These are phyloP conservation scores for Vachellia collinsii DNA, from an alignment of 306 rosid genomes.

Conservation along the genomic window DNA sequence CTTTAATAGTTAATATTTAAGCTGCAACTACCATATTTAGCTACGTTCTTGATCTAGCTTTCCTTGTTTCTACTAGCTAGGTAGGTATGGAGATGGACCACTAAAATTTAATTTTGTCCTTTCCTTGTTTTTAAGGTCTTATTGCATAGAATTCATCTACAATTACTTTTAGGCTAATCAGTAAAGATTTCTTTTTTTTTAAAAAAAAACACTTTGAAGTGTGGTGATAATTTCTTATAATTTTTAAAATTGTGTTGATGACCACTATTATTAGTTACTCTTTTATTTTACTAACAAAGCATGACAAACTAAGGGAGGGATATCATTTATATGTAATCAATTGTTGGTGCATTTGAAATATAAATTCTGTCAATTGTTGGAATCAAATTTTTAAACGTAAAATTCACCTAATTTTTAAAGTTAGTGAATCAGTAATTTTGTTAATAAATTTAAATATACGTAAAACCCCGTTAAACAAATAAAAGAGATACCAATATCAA, in stretches of 20 bases:
- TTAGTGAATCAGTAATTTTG: background rate
- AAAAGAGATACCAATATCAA: background rate
- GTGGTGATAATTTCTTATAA: background rate
- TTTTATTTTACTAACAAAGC: background rate
- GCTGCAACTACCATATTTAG: constrained; percentile 22
- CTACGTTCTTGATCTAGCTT: constrained; percentile 27
- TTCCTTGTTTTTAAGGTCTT: background rate
- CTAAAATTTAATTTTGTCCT: background rate
- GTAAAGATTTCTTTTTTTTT: background rate
- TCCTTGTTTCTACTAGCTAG: background rate
- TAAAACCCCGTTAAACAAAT: too few species aligned
- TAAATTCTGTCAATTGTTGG: background rate
- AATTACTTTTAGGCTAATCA: background rate
- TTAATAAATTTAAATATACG: too few species aligned
- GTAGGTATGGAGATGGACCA: background rate
- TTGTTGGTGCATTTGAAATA: background rate
- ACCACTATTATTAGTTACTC: background rate
- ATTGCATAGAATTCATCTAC: background rate
- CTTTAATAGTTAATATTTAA: background rate
- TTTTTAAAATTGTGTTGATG: background rate
- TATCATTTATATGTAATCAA: background rate
- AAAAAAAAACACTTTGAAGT: background rate
- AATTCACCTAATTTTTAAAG: background rate
- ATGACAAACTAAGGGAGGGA: background rate
- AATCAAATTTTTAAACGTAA: background rate